Evolutionary conservation across 345 rosid species (phyloP).

Genomic region (Turritis glabra): DNA sequence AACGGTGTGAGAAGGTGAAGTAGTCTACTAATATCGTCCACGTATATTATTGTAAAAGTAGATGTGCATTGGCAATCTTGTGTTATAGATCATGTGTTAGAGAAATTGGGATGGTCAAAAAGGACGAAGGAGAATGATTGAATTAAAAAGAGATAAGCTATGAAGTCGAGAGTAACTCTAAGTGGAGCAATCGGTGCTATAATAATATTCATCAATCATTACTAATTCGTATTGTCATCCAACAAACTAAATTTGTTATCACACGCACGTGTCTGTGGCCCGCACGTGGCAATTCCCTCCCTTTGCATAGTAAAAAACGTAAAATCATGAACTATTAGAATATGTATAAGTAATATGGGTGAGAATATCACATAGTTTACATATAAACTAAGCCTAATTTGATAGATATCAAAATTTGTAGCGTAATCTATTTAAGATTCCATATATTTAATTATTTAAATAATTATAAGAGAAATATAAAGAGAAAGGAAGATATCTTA

Average conservation of each 20-base stretch:
- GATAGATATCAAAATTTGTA: too few relatives aligned
- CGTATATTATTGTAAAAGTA: neutral
- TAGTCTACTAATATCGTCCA: neutral
- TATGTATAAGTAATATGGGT: too few relatives aligned
- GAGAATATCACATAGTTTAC: too few relatives aligned
- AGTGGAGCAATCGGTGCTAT: slow-evolving; percentile 41
- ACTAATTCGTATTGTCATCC: slow-evolving; percentile 29
- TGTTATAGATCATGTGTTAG: neutral
- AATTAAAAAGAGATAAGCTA: slow-evolving; percentile 30
- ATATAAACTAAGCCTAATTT: too few relatives aligned
- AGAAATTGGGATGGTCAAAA: slow-evolving; percentile 39
- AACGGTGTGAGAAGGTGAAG: neutral
- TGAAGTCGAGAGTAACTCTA: slow-evolving; percentile 27
- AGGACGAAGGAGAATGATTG: slow-evolving; percentile 31
- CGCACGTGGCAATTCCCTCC: slow-evolving; percentile 14
- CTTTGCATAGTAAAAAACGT: neutral
- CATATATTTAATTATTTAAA: too few relatives aligned
- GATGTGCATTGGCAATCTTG: slow-evolving; percentile 1
- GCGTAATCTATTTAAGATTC: too few relatives aligned
- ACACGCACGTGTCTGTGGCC: slow-evolving; percentile 23
- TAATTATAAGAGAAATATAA: too few relatives aligned
- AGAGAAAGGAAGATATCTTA: too few relatives aligned
- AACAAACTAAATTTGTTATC: slow-evolving; percentile 28
- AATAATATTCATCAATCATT: slow-evolving; percentile 31
- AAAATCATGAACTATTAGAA: too few relatives aligned